Base-by-base conservation (phyloP, 306 rosid genomes). In the Casuarina glauca region DNA sequence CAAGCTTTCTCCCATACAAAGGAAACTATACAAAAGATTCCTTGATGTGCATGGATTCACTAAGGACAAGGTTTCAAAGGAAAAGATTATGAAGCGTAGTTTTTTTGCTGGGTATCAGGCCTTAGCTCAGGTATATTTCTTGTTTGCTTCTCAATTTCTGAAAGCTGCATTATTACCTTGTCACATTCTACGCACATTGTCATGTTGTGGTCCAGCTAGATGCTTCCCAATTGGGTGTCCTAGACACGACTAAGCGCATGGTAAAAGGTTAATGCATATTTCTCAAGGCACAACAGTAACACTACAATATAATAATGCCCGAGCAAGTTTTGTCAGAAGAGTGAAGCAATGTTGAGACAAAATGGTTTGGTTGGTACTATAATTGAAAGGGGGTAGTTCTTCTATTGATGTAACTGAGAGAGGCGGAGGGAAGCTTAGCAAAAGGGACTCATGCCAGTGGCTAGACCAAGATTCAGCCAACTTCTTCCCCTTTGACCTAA, bases 71-170 rank as follows among this genome's bases (percentile, higher is more conserved):
- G 86, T 42, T 71, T 81, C 84, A 69, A 89, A 81, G 78, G 97
- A 92, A 75, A 84, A 77, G 67, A 82, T 92, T 52, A 83, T 87
- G 81, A 94, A 92, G 89, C 86, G 96, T 80, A 82, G 96, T 51
- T 95, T 95, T 85, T 95, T 95, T 81, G 97, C 97, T 10, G 99
- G 99, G 76, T 95, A 95, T 89, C 97, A 91, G 82, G 93, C 97
- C 61, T 87, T 95, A 75, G 99, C 99, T 77, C 97, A 93, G 97
- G 99, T 95, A 84, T 64, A 38, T 76, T 46, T 67, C 45, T 48
- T 50, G 69, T 62, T 35, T 16, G 9, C 61, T 49, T 75, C 67
- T 35, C 5, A 75, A 52, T 39, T 32, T 69, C 44, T 62, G 46
- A 16, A 38, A 4, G 19, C 44, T 39, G 70, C 64, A 20, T 52